Conservation (phyloP, 2,329 filamentous ascomycete species). For the Fusarium sarcochroum region DNA sequence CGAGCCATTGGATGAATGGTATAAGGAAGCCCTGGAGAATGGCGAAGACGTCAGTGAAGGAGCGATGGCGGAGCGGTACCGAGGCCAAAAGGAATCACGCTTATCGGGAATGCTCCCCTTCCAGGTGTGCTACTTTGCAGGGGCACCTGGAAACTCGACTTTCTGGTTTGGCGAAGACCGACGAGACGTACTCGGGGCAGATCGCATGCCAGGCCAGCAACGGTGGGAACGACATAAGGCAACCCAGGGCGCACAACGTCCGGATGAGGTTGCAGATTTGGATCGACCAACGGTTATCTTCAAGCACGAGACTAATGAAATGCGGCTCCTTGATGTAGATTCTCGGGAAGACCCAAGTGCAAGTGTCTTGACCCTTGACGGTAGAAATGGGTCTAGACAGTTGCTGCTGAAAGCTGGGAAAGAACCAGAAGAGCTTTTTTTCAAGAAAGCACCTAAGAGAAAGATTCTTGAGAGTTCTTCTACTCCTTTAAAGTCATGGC, state of each 20-base stretch:
- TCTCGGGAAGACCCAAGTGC: slow-evolving; percentile 21
- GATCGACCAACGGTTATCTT: slow-evolving; percentile 37
- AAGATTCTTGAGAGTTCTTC: not conserved
- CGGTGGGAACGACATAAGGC: slow-evolving; percentile 43
- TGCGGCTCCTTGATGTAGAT: slow-evolving; percentile 36
- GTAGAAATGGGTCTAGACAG: slow-evolving; percentile 10
- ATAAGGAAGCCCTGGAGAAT: slow-evolving; percentile 6
- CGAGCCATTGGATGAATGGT: slow-evolving; percentile 18
- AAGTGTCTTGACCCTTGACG: slow-evolving; percentile 34
- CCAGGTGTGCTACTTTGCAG: slow-evolving; percentile 45
- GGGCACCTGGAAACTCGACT: slow-evolving; percentile 31
- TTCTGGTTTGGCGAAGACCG: slow-evolving; percentile 49
- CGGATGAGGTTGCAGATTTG: slow-evolving; percentile 9
- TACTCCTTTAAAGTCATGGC: not conserved
- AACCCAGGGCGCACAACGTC: slow-evolving; percentile 1
- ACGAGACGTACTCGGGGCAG: slow-evolving; percentile 46
- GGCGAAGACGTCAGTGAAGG: slow-evolving; percentile 40
- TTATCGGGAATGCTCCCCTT: slow-evolving; percentile 47
- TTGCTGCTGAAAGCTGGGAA: slow-evolving; percentile 27
- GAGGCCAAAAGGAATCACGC: slow-evolving; percentile 28
- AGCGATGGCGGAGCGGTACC: slow-evolving; percentile 33
- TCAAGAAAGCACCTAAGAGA: not conserved
- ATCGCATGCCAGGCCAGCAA: slow-evolving; percentile 48
- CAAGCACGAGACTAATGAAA: slow-evolving; percentile 28
- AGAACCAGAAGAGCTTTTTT: not conserved